Evolutionary conservation across 2,329 filamentous ascomycete species (phyloP).

Genomic region (Epichloe sylvatica): DNA sequence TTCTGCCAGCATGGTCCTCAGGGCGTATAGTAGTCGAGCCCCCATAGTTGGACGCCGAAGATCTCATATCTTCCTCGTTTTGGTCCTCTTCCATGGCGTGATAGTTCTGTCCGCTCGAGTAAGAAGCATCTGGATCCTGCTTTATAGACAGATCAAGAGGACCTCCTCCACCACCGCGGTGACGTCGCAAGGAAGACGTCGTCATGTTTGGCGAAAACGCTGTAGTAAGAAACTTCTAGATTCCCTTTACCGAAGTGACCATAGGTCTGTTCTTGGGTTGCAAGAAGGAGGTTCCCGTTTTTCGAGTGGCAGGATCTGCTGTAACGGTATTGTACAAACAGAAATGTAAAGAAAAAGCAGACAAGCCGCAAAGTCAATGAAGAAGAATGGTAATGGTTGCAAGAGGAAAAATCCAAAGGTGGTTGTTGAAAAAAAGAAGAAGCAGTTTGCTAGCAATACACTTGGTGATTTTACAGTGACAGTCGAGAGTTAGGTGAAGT

Average conservation of each 20-base stretch:
- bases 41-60: slow-evolving; percentile 9
- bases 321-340: no score
- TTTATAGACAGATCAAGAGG: slow-evolving; percentile 9
- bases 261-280: background rate
- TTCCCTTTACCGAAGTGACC: background rate
- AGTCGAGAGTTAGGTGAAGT: background rate
- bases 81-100: background rate
- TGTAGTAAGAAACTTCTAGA: background rate
- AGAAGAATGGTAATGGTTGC: background rate
- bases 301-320: no score
- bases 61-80: background rate
- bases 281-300: background rate
- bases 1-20: slow-evolving; percentile 13
- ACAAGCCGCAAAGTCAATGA: no score
- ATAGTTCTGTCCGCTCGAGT: background rate
- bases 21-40: slow-evolving; percentile 7
- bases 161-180: background rate
- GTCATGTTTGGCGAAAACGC: background rate
- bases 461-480: background rate
- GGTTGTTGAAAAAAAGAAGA: background rate
- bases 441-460: background rate
- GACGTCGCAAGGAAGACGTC: background rate
- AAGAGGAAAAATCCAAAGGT: background rate
- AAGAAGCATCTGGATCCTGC: slow-evolving; percentile 12
- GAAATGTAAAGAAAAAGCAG: no score